These are phyloP conservation scores for Omphalotus guepiniiformis DNA, from an alignment of 768 basidiomycete species.

Conservation along the genomic window DNA sequence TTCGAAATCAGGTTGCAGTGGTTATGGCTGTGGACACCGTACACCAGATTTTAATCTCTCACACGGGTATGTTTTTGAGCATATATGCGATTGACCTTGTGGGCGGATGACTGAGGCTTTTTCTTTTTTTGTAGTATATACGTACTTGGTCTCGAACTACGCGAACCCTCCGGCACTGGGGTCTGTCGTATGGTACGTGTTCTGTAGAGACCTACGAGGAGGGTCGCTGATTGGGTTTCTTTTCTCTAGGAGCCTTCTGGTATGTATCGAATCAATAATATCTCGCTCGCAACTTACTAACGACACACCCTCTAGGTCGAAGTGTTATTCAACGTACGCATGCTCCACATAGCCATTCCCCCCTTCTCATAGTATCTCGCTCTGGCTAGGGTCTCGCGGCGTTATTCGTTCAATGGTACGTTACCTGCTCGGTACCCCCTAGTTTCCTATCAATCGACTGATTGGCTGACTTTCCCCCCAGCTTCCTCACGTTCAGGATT, in stretches of 20 bases:
- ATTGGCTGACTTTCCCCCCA: slow-evolving; percentile 10
- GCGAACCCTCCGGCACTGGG: slow-evolving; percentile 23
- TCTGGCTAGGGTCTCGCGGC: slow-evolving; percentile 37
- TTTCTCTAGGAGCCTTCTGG: slow-evolving; percentile 35
- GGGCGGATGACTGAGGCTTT: background rate
- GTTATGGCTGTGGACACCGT: slow-evolving; percentile 48
- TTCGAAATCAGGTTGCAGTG: slow-evolving; percentile 36
- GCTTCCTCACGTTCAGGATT: slow-evolving; percentile 42
- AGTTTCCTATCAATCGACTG: background rate
- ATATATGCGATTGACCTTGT: background rate
- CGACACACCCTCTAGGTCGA: slow-evolving; percentile 29
- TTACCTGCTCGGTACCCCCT: background rate
- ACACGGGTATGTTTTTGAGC: slow-evolving; percentile 32
- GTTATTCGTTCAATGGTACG: slow-evolving; percentile 44
- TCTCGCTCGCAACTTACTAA: background rate
- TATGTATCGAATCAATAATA: slow-evolving; percentile 14
- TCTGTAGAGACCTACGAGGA: background rate
- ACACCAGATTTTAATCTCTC: slow-evolving; percentile 51
- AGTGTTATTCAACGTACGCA: slow-evolving; percentile 43
- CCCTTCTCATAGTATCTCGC: background rate
- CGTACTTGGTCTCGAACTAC: slow-evolving; percentile 42
- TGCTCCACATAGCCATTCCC: slow-evolving; percentile 4
- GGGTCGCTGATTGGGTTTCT: background rate
- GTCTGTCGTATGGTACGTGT: slow-evolving; percentile 38
- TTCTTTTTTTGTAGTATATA: slow-evolving; percentile 33